Percentiles rank a stretch among this genome's conserved stretches.
phyloP scores from a whole-genome alignment of 2,329 filamentous ascomycete genomes.

The Xylariaceae sp. region DNA sequence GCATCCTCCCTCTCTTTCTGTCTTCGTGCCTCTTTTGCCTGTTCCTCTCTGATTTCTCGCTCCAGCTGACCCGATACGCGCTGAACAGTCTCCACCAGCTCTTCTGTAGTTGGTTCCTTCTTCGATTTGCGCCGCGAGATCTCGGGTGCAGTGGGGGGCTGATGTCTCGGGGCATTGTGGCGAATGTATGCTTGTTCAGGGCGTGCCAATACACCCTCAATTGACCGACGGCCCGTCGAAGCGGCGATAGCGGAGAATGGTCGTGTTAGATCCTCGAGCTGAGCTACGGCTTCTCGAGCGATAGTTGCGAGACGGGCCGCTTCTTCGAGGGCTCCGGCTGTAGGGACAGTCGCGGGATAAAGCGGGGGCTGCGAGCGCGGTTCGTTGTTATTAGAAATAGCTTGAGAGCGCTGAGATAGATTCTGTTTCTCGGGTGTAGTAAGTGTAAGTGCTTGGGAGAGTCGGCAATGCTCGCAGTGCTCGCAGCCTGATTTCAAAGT shows the following conservation, averaged over 20 bases:
- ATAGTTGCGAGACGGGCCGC: constrained; percentile 19
- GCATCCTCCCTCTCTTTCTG: constrained; percentile 7
- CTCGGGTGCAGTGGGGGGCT: constrained; percentile 8
- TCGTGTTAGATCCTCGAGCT: constrained; percentile 21
- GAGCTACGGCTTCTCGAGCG: constrained; percentile 19
- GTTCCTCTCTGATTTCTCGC: constrained; percentile 15
- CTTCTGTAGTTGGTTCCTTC: constrained; percentile 15
- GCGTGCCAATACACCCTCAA: constrained; percentile 1
- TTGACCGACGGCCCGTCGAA: not conserved
- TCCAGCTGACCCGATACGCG: constrained; percentile 21
- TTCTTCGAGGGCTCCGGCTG: constrained; percentile 17
- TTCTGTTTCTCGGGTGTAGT: constrained; percentile 8
- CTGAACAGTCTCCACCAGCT: constrained; percentile 17
- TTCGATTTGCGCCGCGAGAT: constrained; percentile 1
- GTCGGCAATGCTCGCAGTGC: constrained; percentile 22
- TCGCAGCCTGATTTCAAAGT: constrained; percentile 14
- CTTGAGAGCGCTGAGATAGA: not conserved
- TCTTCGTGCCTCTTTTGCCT: not conserved
- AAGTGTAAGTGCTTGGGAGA: constrained; percentile 14
- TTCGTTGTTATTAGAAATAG: not conserved
- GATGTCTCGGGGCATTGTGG: not conserved
- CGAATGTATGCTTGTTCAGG: constrained; percentile 5
- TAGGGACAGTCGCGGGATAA: constrained; percentile 1
- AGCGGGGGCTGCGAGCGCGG: not conserved
- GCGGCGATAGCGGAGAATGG: constrained; percentile 7